Evolutionary conservation across 1,139 yeast genomes (phyloP).

Genomic region (Suhomyces yuchorum): DNA sequence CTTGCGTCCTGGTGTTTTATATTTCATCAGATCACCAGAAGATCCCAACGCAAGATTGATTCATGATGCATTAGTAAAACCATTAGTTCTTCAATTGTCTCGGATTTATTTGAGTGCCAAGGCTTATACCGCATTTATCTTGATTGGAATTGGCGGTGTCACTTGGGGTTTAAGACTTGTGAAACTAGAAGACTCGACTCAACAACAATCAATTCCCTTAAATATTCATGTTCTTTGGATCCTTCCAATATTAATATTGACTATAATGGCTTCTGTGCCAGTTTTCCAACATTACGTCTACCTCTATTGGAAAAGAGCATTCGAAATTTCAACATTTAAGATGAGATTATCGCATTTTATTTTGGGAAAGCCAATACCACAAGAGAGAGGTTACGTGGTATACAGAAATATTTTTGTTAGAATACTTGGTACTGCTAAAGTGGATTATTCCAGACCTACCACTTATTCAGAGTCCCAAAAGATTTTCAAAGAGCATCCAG

Average conservation of each 20-base stretch:
- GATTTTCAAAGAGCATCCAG: conserved; percentile 44
- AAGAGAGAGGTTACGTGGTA: conserved; percentile 71
- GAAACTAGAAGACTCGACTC: neutral
- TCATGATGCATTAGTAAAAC: conserved; percentile 82
- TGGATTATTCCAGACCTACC: conserved; percentile 64
- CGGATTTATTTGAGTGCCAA: conserved; percentile 74
- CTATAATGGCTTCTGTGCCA: neutral
- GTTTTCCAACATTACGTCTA: conserved; percentile 39
- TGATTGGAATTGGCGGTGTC: conserved; percentile 73
- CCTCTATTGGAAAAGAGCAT: conserved; percentile 64
- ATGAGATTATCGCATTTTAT: conserved; percentile 80
- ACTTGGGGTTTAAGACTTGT: conserved; percentile 52
- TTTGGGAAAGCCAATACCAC: conserved; percentile 64
- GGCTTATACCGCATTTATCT: conserved; percentile 73
- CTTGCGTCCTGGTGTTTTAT: conserved; percentile 85
- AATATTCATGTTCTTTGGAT: neutral
- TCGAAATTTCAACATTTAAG: conserved; percentile 55
- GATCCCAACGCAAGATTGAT: conserved; percentile 90
- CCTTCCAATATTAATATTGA: neutral
- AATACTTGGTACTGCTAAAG: conserved; percentile 40
- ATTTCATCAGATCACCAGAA: conserved; percentile 90
- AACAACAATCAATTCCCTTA: neutral
- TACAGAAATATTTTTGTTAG: conserved; percentile 56
- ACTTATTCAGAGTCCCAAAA: conserved; percentile 48
- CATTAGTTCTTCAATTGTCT: conserved; percentile 69